Evolutionary conservation across 2,329 filamentous ascomycete genomes (phyloP).

Genomic region (Aspergillus phoenicis): DNA sequence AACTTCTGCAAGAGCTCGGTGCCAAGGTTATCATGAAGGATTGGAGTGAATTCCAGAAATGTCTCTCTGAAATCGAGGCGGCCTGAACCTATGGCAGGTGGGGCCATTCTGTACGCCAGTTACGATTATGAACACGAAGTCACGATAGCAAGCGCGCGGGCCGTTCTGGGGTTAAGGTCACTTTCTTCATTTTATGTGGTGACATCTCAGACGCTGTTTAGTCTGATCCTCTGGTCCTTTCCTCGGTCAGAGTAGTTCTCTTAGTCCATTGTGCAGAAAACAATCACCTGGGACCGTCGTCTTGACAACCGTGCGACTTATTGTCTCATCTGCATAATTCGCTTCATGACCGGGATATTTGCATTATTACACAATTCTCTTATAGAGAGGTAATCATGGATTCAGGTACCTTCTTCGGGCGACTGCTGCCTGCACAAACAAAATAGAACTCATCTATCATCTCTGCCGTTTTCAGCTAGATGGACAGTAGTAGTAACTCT

Average conservation of each 20-base stretch:
- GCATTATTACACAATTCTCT: conserved; percentile 21
- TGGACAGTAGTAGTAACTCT: background rate
- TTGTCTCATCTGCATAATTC: conserved; percentile 9
- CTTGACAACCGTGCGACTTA: conserved; percentile 1
- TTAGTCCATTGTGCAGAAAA: background rate
- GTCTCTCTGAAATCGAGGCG: conserved; percentile 47
- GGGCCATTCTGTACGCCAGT: conserved; percentile 13
- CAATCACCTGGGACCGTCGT: background rate
- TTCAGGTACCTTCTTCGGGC: conserved; percentile 14
- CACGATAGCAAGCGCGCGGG: conserved; percentile 37
- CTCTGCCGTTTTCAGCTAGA: background rate
- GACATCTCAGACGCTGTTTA: background rate
- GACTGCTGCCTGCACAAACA: conserved; percentile 15
- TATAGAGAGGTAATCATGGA: conserved; percentile 24
- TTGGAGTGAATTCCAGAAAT: conserved; percentile 50
- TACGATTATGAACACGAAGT: conserved; percentile 27
- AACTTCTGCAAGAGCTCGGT: conserved; percentile 62
- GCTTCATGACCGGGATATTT: conserved; percentile 12
- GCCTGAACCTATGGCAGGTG: conserved; percentile 17
- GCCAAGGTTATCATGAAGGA: conserved; percentile 62
- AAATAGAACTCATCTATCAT: conserved; percentile 15
- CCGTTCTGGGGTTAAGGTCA: conserved; percentile 4
- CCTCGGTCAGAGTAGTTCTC: background rate
- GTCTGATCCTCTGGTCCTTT: background rate
- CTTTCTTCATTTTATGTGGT: conserved; percentile 2